phyloP scores from a whole-genome alignment of 345 rosid genomes.

The sweet orange (Citrus sinensis) region DVS_A1.0 CM039164.1:2304501-2305000 shows the following conservation, averaged over 20 bases:
- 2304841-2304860: background rate
- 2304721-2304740: background rate
- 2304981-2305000: conserved; percentile 90
- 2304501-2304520: background rate
- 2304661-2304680: background rate
- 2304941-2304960: conserved; percentile 95
- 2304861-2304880: background rate
- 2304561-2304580: background rate
- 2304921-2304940: conserved; percentile 89
- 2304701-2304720: background rate
- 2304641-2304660: background rate
- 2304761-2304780: background rate
- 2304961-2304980: conserved; percentile 95
- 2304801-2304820: background rate
- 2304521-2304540: background rate
- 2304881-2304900: background rate
- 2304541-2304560: background rate
- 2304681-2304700: background rate
- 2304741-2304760: background rate
- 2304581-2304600: background rate
- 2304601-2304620: background rate
- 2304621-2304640: background rate
- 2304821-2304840: background rate
- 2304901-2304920: conserved; percentile 4
- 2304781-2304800: background rate